Evolutionary conservation across 306 rosid species (phyloP).

Genomic region (Nissolia schottii): DNA sequence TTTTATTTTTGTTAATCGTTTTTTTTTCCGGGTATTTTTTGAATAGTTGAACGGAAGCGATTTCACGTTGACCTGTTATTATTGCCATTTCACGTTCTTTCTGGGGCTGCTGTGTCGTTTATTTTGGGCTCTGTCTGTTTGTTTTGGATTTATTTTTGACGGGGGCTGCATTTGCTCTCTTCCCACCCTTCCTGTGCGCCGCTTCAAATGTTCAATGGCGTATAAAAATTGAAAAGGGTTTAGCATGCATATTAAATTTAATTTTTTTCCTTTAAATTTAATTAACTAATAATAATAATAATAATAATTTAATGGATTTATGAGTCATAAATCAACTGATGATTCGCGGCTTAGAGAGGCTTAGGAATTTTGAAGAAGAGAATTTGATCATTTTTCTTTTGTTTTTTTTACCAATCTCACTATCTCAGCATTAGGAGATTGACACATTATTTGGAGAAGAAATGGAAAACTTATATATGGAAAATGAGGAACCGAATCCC

Average conservation of each 20-base stretch:
- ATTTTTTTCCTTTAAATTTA: too few relatives aligned
- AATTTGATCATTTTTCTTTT: too few relatives aligned
- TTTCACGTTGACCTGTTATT: constrained; percentile 20
- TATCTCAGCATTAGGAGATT: too few relatives aligned
- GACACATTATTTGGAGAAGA: too few relatives aligned
- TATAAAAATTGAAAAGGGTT: not conserved
- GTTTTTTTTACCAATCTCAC: not conserved
- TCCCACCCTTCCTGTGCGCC: not conserved
- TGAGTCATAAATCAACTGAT: too few relatives aligned
- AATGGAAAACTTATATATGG: too few relatives aligned
- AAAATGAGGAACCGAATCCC: too few relatives aligned
- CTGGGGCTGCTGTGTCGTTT: not conserved
- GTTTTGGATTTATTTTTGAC: not conserved
- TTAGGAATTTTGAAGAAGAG: too few relatives aligned
- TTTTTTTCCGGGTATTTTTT: not conserved
- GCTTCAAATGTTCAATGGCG: constrained; percentile 12
- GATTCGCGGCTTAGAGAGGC: too few relatives aligned
- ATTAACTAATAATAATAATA: too few relatives aligned
- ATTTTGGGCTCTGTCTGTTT: not conserved
- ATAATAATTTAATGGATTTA: too few relatives aligned
- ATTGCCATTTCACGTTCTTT: not conserved
- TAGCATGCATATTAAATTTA: not conserved
- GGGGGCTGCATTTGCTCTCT: constrained; percentile 4
- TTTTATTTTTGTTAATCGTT: not conserved
- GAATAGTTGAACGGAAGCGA: not conserved